Evolutionary conservation across 1,284 basidiomycete genomes (phyloP).

Genomic region (Hypsizygus ulmarius): DNA sequence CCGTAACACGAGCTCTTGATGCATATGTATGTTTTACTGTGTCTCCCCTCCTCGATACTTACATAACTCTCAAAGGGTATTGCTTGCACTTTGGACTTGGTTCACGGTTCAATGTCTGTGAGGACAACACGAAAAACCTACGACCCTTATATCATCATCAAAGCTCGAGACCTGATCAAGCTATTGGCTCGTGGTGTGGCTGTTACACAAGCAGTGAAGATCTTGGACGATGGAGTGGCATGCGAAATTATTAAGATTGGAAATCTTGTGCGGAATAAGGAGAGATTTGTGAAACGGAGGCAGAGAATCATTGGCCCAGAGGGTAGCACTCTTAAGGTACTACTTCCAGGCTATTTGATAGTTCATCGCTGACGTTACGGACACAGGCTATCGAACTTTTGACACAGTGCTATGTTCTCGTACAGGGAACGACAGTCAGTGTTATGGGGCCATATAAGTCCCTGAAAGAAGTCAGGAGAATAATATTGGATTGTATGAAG

Average conservation of each 20-base stretch:
- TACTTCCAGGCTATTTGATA: slow-evolving; percentile 7
- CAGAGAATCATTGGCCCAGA: slow-evolving; percentile 97
- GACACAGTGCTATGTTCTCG: slow-evolving; percentile 95
- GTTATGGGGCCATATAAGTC: slow-evolving; percentile 97
- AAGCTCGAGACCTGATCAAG: slow-evolving; percentile 95
- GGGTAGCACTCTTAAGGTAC: slow-evolving; percentile 92
- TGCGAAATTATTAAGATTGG: slow-evolving; percentile 99
- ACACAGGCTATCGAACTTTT: slow-evolving; percentile 92
- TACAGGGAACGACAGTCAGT: slow-evolving; percentile 97
- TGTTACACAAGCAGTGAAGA: slow-evolving; percentile 81
- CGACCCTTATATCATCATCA: slow-evolving; percentile 95
- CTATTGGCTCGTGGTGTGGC: slow-evolving; percentile 91
- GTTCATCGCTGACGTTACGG: neutral
- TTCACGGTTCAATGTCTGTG: slow-evolving; percentile 97
- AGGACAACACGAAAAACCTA: slow-evolving; percentile 95
- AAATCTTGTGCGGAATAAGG: slow-evolving; percentile 92
- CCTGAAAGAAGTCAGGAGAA: slow-evolving; percentile 92
- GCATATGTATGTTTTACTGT: slow-evolving; percentile 54
- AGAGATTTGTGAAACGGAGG: slow-evolving; percentile 93
- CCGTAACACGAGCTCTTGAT: slow-evolving; percentile 87
- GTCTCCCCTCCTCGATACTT: neutral
- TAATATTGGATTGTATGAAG: slow-evolving; percentile 98
- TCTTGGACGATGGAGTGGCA: slow-evolving; percentile 87
- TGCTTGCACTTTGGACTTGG: slow-evolving; percentile 89
- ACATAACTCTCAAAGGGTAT: slow-evolving; percentile 59